Evolutionary conservation across 331 rosid genomes (phyloP), one percentile per base, ranked within the genome.

Genomic region (Dryas integrifolia): DNA sequence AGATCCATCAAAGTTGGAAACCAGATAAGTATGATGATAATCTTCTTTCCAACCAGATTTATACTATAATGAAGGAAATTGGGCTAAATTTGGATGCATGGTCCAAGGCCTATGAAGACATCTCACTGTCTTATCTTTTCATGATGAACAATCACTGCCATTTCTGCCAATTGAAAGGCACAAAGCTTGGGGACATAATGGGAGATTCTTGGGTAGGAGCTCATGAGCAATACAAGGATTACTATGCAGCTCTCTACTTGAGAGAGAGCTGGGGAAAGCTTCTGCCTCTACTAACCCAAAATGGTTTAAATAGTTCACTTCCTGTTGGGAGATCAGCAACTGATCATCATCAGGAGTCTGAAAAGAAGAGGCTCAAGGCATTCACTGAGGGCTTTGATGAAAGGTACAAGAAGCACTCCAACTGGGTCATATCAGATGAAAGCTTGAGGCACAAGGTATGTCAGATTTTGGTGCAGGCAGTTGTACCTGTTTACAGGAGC

Each of bases 81-180:
- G 91, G 87, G 1, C 66, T 87, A 11, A 92, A 87, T 73, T 83
- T 95, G 60, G 99, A 95, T 70, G 51, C 81, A 45, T 95, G 98
- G 98, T 87, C 97, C 12, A 92, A 88, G 78, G 76, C 81, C 55
- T 88, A 92, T 52, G 88, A 77, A 66, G 96, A 92, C 47, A 70
- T 80, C 53, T 87, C 85, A n/a, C 76, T 87, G 46, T 84, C 98
- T 51, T 87, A 87, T 80, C 65, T 87, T 57, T 95, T 95, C 82
- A 92, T 95, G 99, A 95, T 95, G 98, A 95, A 92, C 69, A 89
- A 92, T 58, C 98, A 95, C 72, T 92, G 90, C 55, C 91, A 90
- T 80, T 88, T 95, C 71, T 69, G 79, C 77, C 85, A 82, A 61
- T 75, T 90, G 70, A 86, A 66, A 80, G 96, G 89, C 50, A 84